These are phyloP conservation scores for Aspergillus melleus DNA, from an alignment of 2,329 filamentous ascomycete species.

Conservation along the genomic window DNA sequence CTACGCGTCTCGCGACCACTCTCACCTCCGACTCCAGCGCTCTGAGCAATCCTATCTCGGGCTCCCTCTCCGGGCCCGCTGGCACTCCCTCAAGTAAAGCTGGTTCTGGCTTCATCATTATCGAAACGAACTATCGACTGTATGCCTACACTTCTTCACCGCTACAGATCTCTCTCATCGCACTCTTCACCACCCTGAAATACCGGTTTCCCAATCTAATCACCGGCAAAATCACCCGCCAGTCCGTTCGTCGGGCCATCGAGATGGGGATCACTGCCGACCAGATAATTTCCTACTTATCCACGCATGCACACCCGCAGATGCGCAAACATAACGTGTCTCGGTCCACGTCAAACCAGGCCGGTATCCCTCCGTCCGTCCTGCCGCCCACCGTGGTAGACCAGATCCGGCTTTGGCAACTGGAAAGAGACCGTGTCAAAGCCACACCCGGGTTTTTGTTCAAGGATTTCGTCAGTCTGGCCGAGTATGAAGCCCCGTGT, in stretches of 20 bases:
- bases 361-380: conserved; percentile 57
- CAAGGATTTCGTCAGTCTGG: conserved; percentile 76
- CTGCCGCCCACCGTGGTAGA: conserved; percentile 95
- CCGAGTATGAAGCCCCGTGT: conserved; percentile 56
- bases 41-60: conserved; percentile 69
- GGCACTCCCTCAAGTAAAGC: conserved; percentile 32
- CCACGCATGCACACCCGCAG: conserved; percentile 90
- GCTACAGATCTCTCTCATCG: conserved; percentile 89
- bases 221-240: conserved; percentile 83
- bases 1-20: conserved; percentile 89
- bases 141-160: conserved; percentile 96
- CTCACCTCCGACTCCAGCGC: conserved; percentile 76
- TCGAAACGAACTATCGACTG: conserved; percentile 96
- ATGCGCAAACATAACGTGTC: conserved; percentile 65
- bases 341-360: conserved; percentile 40
- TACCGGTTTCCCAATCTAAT: conserved; percentile 95
- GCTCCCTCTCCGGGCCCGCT: conserved; percentile 53
- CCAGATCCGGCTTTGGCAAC: conserved; percentile 95
- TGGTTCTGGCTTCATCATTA: conserved; percentile 75
- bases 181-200: conserved; percentile 82
- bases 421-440: conserved; percentile 93
- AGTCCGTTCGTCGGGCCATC: conserved; percentile 84
- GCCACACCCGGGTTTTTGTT: conserved; percentile 82
- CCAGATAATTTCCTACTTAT: conserved; percentile 92
- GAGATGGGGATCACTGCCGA: conserved; percentile 88